Base-by-base conservation (phyloP, 345 rosid species). In the Salix udensis region DNA sequence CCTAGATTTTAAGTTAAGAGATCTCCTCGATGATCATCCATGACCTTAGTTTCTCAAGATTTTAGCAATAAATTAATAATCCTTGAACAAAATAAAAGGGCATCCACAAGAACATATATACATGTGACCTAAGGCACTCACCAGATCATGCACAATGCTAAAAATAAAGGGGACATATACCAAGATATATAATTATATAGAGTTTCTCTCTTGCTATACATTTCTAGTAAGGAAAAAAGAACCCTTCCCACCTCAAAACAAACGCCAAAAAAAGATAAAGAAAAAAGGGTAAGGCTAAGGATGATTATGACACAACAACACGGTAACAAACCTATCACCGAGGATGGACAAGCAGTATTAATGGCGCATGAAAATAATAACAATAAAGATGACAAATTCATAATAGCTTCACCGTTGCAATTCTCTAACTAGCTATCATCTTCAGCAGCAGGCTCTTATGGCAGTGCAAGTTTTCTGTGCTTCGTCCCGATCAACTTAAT, bases 171-270 rank as follows among this genome's bases (percentile, higher is more conserved):
- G 2, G 7, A 9, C 70, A 72, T 18, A 72, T 68, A 80, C 61
- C 62, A 67, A 75, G 71, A 46, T 46, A 46, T 46, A 46, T 14
- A 46, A 46, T 46, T 46, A 46, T 46, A 18, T 75, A 71, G 23
- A 71, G 72, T 74, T 70, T 75, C 71, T 71, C 77, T 52, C 76
- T 74, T 72, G 84, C 82, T 80, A 78, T 84, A 78, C 82, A 46
- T 46, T 78, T 80, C 61, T 79, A 62, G 46, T 52, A n/a, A 78
- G 36, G 37, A 71, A 77, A 68, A 60, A 60, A 60, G 31, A 78
- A 39, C 52, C 52, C 11, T n/a, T 48, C 30, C 58, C 72, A 53
- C 52, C 39, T 52, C 24, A 61, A 71, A 31, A 44, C 34, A 66
- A 67, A 66, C 13, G 31, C 34, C 23, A 24, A 67, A 76, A 73